A percentile compares a stretch with the other conserved stretches of the same genome.
Evolutionary conservation across 192 early-diverging fungal genomes (phyloP).

Genomic region (Geranomyces michiganensis): DNA sequence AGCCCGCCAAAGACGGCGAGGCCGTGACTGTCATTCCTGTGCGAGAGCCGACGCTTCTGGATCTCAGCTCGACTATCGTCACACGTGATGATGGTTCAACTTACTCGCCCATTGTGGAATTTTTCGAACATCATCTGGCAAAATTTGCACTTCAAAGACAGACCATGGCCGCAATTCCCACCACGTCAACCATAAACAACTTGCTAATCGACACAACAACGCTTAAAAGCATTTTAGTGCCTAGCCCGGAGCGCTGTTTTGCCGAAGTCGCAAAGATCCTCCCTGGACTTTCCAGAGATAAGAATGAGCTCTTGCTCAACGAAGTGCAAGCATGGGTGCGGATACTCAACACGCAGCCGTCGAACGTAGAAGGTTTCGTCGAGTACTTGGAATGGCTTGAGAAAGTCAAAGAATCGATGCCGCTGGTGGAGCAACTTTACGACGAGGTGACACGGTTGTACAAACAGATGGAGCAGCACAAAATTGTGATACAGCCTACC

Average conservation of each 20-base stretch:
- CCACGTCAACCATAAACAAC: conserved; percentile 53
- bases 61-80: conserved; percentile 41
- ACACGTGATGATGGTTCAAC: conserved; percentile 37
- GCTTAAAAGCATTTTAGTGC: conserved; percentile 57
- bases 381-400: conserved; percentile 67
- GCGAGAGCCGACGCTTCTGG: conserved; percentile 32
- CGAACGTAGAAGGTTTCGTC: conserved; percentile 62
- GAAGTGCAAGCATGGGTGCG: conserved; percentile 65
- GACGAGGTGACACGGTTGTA: conserved; percentile 56
- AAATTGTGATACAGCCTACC: conserved; percentile 59
- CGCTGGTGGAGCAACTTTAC: conserved; percentile 48
- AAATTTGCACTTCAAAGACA: conserved; percentile 51
- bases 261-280: conserved; percentile 56
- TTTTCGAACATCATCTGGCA: conserved; percentile 52
- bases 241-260: conserved; percentile 66
- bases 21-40: background rate
- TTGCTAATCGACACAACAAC: conserved; percentile 55
- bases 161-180: conserved; percentile 50
- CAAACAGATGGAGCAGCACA: conserved; percentile 51
- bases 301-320: conserved; percentile 61
- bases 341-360: conserved; percentile 54
- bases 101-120: conserved; percentile 50
- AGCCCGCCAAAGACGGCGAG: conserved; percentile 16
- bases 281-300: conserved; percentile 58
- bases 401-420: conserved; percentile 54